These are phyloP conservation scores for Quercus variabilis DNA, from an alignment of 306 rosid species.

Conservation along the genomic window DNA sequence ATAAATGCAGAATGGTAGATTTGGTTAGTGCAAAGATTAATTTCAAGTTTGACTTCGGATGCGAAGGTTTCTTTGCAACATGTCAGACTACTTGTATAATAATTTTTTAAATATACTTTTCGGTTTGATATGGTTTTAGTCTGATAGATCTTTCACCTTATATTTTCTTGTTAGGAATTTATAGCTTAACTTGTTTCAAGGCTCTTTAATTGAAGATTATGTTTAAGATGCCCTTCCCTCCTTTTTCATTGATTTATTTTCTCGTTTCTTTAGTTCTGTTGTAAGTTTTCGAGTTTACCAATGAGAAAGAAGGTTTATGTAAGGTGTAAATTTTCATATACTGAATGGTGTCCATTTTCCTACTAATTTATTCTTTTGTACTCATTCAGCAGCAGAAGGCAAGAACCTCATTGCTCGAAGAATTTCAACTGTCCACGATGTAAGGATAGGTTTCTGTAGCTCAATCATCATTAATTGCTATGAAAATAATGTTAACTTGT, in stretches of 20 bases:
- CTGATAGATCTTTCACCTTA: conserved; percentile 19
- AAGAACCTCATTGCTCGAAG: conserved; percentile 54
- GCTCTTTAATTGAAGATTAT: conserved; percentile 41
- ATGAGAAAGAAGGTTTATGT: not conserved
- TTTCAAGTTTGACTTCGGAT: no score
- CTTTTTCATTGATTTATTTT: conserved; percentile 14
- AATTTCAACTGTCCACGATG: conserved; percentile 59
- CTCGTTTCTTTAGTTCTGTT: not conserved
- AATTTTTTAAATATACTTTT: not conserved
- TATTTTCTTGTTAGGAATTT: conserved; percentile 52
- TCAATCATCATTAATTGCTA: conserved; percentile 7
- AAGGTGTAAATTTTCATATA: not conserved
- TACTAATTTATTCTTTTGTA: conserved; percentile 9
- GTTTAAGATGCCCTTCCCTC: conserved; percentile 39
- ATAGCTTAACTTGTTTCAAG: conserved; percentile 65
- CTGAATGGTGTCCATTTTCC: not conserved
- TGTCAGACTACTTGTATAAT: conserved; percentile 39
- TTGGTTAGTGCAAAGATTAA: no score
- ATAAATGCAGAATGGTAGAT: no score
- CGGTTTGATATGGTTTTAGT: not conserved
- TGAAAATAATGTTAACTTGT: not conserved
- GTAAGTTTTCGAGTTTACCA: not conserved
- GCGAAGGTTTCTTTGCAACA: not conserved
- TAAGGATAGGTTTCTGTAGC: conserved; percentile 33
- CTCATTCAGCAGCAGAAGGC: conserved; percentile 36